Base-by-base conservation (phyloP, 2,329 filamentous ascomycete species). In the Scortechinia acanthostroma region DNA sequence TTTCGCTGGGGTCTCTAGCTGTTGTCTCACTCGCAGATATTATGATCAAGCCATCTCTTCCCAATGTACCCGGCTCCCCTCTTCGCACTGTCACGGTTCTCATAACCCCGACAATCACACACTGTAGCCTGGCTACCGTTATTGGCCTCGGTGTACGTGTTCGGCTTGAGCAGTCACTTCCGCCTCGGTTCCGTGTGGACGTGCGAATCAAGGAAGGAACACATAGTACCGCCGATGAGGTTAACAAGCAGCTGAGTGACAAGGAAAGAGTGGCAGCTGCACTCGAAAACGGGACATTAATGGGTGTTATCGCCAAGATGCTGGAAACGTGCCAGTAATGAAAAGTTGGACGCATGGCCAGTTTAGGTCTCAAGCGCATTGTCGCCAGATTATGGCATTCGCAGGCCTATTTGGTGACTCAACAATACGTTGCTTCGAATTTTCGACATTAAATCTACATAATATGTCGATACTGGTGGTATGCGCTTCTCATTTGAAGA, bases 21-120 rank as follows among this genome's bases (percentile, higher is more conserved):
- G 93, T 98, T 44, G 90, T 98, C 53, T 96, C 94, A 53, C 80
- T 98, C n/a, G 83, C 87, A 22, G 93, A 98, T 64, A 96, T 98
- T 55, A 75, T 80, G 56, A 88, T 98, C 53, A 72, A 71, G 40
- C 78, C 83, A 43, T 76, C 85, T 4, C 74, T 83, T n/a, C 76
- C 76, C 25, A 69, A 70, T 49, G 70, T 70, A 25, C 70, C 66
- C 6, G 65, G 66, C 5, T 75, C 67, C 21, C 66, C 69, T 46
- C 77, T 76, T 69, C 90, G 71, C 66, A 83, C 72, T 30, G 89
- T 97, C 25, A 76, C 84, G 2, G 89, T 98, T 37, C 80, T 95
- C 56, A 85, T 98, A 53, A 98, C 93, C 10, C 93, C 93, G 6
- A 98, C 93, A 21, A 93, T 97, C 58, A 94, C 91, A 15, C 93